These are phyloP conservation scores for Backusella westeae DNA, from an alignment of 192 early-diverging fungal species.

Conservation along the genomic window DNA sequence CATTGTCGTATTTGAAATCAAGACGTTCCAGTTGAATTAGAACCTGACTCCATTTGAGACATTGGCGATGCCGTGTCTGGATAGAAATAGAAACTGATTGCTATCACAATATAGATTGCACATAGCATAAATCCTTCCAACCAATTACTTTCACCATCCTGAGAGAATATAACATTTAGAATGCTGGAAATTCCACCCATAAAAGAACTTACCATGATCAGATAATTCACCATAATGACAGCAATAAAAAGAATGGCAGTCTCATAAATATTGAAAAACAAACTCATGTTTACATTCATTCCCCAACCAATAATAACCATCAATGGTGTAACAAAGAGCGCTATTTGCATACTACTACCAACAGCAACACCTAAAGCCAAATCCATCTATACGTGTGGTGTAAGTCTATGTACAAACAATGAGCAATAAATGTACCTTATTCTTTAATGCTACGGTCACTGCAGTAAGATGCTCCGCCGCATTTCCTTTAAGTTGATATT, in stretches of 20 bases:
- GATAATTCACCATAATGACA: conserved; percentile 80
- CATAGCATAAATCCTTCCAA: conserved; percentile 88
- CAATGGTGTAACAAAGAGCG: conserved; percentile 72
- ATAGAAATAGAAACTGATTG: conserved; percentile 77
- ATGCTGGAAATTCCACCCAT: not conserved
- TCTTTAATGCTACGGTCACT: conserved; percentile 71
- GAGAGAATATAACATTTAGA: not conserved
- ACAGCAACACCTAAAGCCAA: conserved; percentile 85
- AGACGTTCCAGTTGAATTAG: not conserved
- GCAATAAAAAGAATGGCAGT: conserved; percentile 82
- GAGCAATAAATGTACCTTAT: conserved; percentile 48
- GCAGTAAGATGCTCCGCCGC: conserved; percentile 87
- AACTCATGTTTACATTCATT: conserved; percentile 63
- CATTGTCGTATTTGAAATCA: not conserved
- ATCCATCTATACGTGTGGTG: conserved; percentile 59
- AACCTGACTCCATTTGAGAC: not conserved
- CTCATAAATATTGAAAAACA: conserved; percentile 85
- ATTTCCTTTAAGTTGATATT: conserved; percentile 39
- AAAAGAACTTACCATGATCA: conserved; percentile 47
- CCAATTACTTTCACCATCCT: conserved; percentile 89
- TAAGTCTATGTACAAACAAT: not conserved
- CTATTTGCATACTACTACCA: conserved; percentile 88
- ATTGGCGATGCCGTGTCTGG: conserved; percentile 31
- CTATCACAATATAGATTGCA: conserved; percentile 79
- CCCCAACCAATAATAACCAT: conserved; percentile 83